phyloP scores from a whole-genome alignment of 768 basidiomycete genomes.

The Hygrophoropsis aurantiaca region DNA sequence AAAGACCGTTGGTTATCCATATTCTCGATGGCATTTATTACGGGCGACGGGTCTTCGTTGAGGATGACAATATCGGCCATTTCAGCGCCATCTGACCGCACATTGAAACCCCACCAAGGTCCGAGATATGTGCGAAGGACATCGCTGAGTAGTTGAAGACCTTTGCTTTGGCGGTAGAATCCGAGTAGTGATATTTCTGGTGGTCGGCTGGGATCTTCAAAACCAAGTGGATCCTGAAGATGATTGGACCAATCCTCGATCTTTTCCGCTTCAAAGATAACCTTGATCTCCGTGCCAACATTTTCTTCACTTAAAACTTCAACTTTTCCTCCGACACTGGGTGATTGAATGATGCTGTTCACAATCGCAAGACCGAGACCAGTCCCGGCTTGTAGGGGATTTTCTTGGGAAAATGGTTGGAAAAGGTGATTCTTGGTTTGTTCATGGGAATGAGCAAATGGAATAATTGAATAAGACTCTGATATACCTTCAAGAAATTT shows the following conservation, averaged over 20 bases:
- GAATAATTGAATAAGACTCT: slow-evolving; percentile 6
- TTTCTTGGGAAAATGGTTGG: slow-evolving; percentile 97
- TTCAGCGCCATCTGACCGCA: slow-evolving; percentile 38
- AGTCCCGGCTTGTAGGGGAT: slow-evolving; percentile 89
- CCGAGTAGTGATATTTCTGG: slow-evolving; percentile 68
- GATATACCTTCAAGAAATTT: slow-evolving; percentile 90
- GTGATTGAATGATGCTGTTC: slow-evolving; percentile 85
- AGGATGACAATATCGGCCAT: slow-evolving; percentile 74
- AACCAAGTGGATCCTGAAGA: slow-evolving; percentile 47
- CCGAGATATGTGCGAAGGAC: slow-evolving; percentile 66
- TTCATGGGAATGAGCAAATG: slow-evolving; percentile 1
- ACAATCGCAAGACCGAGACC: slow-evolving; percentile 95
- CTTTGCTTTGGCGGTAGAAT: slow-evolving; percentile 65
- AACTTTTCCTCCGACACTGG: slow-evolving; percentile 85
- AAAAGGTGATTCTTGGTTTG: slow-evolving; percentile 79
- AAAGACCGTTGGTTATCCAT: slow-evolving; percentile 64
- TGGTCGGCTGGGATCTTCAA: slow-evolving; percentile 38
- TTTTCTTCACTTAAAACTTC: slow-evolving; percentile 94
- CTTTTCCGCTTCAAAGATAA: slow-evolving; percentile 75
- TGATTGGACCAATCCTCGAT: slow-evolving; percentile 38
- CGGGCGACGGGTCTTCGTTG: slow-evolving; percentile 70
- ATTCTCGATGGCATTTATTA: slow-evolving; percentile 56
- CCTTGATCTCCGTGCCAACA: slow-evolving; percentile 87
- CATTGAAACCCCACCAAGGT: slow-evolving; percentile 75
- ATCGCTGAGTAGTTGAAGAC: slow-evolving; percentile 63